A percentile compares a stretch with the other conserved stretches of the same genome.
phyloP scores from a whole-genome alignment of 1,284 basidiomycete species.

The Microstroma glucosiphilum region DNA sequence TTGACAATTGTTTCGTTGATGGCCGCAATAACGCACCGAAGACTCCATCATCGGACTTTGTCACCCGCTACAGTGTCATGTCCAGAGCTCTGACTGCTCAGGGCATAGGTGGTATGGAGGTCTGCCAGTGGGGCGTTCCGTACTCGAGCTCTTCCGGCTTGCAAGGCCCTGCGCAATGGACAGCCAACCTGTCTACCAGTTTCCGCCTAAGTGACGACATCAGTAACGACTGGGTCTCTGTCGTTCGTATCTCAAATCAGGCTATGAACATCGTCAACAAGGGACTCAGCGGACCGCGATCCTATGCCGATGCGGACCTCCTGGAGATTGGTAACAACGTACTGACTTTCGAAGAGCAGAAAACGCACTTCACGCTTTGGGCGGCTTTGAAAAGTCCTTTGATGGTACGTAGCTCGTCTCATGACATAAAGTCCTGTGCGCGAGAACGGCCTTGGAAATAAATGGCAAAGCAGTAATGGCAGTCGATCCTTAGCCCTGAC shows the following conservation, averaged over 20 bases:
- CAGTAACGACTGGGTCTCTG: slow-evolving; percentile 22
- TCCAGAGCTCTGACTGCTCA: slow-evolving; percentile 56
- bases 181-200: slow-evolving; percentile 53
- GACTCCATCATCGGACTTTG: slow-evolving; percentile 19
- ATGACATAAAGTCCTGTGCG: no score
- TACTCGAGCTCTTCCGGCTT: slow-evolving; percentile 15
- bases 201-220: slow-evolving; percentile 52
- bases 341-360: slow-evolving; percentile 36
- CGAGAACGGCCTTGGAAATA: no score
- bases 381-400: slow-evolving; percentile 43
- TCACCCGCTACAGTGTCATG: slow-evolving; percentile 55
- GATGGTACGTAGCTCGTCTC: not conserved
- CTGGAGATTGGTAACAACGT: slow-evolving; percentile 28
- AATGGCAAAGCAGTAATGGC: no score
- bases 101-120: slow-evolving; percentile 56
- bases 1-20: slow-evolving; percentile 53
- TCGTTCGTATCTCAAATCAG: slow-evolving; percentile 22
- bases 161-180: slow-evolving; percentile 35
- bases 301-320: slow-evolving; percentile 39
- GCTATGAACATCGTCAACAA: slow-evolving; percentile 9
- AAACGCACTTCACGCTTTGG: slow-evolving; percentile 43
- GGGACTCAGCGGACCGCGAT: slow-evolving; percentile 25
- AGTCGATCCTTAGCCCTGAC: no score
- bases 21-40: slow-evolving; percentile 25
- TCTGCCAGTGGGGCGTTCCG: slow-evolving; percentile 55